A percentile compares a stretch with the other conserved stretches of the same genome.
Evolutionary conservation across 331 rosid species (phyloP).

Genomic region (Acacia pycnantha): DNA sequence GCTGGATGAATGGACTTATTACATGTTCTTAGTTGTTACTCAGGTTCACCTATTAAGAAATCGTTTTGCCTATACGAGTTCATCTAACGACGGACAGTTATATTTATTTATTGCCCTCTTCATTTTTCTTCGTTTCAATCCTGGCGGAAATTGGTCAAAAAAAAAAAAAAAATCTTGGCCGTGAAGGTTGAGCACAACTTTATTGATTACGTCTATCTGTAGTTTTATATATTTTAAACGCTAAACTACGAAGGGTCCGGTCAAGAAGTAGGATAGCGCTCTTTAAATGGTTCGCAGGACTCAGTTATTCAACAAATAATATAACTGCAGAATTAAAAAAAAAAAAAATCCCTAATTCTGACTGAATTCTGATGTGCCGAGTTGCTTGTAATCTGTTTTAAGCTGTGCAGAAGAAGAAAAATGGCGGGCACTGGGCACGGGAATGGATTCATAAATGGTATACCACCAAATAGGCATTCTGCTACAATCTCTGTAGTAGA

Average conservation of each 20-base stretch:
- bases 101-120: background rate
- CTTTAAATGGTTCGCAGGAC: background rate
- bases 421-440: constrained; percentile 42
- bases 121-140: background rate
- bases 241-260: background rate
- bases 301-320: constrained; percentile 3
- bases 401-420: constrained; percentile 38
- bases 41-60: background rate
- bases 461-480: constrained; percentile 58
- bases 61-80: background rate
- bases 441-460: constrained; percentile 53
- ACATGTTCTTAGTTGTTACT: background rate
- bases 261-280: background rate
- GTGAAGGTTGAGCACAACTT: background rate
- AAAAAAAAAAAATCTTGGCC: background rate
- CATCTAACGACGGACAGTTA: background rate
- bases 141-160: background rate
- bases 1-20: constrained; percentile 10
- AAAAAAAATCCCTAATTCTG: background rate
- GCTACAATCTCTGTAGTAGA: constrained; percentile 70
- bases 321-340: background rate
- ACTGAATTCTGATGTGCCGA: background rate
- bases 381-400: constrained; percentile 11
- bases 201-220: background rate
- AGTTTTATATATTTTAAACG: background rate